Evolutionary conservation across 2,329 filamentous ascomycete species (phyloP).

Genomic region (Aureobasidium uvarum): DNA sequence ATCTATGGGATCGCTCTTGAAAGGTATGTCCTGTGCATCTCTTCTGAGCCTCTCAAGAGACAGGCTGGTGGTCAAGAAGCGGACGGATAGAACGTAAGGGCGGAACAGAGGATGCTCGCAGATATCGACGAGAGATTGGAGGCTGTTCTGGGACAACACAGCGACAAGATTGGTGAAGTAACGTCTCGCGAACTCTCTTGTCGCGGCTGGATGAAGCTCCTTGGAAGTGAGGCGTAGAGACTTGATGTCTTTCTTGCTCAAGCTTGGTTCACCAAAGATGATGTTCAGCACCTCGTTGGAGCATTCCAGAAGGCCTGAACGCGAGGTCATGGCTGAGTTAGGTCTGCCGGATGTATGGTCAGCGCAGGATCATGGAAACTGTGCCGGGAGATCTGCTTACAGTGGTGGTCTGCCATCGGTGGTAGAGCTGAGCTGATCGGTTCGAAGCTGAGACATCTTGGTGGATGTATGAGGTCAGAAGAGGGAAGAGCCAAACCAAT

Average conservation of each 20-base stretch:
- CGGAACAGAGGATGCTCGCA: background rate
- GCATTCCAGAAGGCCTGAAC: background rate
- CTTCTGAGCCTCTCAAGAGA: no score
- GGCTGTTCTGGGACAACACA: background rate
- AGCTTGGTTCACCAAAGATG: background rate
- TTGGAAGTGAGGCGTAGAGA: background rate
- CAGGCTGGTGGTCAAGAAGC: background rate
- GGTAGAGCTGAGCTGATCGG: background rate
- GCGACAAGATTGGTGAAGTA: background rate
- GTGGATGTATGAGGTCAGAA: background rate
- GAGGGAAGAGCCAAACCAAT: background rate
- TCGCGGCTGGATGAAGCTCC: background rate
- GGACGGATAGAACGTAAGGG: background rate
- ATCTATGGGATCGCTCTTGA: no score
- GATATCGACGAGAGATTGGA: background rate
- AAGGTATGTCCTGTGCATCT: no score
- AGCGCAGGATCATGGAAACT: background rate
- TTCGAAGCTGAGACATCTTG: background rate
- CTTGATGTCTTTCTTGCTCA: background rate
- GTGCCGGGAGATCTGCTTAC: no score
- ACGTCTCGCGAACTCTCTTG: background rate
- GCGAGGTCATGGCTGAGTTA: background rate
- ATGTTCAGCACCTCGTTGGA: background rate
- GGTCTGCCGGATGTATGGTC: background rate
- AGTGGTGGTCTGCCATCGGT: background rate